Evolutionary conservation across 371 early-diverging fungal genomes (phyloP), one percentile per base, ranked within the genome.

Genomic region (Rhizomucor miehei): DNA sequence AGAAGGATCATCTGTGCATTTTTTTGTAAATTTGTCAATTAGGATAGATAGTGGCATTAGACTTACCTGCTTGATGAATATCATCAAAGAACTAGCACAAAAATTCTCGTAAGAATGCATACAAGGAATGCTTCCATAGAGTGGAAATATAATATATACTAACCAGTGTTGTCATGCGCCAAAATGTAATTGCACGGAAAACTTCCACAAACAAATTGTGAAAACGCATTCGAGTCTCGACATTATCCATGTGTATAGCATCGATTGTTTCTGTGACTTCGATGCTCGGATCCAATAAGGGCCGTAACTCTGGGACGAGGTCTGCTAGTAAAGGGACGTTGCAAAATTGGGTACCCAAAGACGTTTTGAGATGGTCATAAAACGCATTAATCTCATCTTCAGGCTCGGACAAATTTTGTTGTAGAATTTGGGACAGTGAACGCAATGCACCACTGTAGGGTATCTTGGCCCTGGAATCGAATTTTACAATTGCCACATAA

Each of bases 121-220:
- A n/a, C n/a, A n/a, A n/a, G n/a, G n/a, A n/a, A n/a, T n/a, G n/a
- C n/a, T n/a, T n/a, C n/a, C n/a, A n/a, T 17, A 8, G 23, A 16
- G 19, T 45, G 20, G 23, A 5, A 6, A 10, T 13, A 29, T 24
- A 39, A 6, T 25, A 14, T 35, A 17, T 29, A 16, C 68, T 60
- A 66, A 74, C 74, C 60, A 76, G 47, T 16, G 77, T 76, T n/a
- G 73, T 57, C 73, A 73, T 76, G 29, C 65, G 63, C 69, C 73
- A 73, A 38, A 65, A 69, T 6, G 77, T 48, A 12, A 76, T 48
- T 6, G 71, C 65, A 5, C 73, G 58, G 46, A 73, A 72, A 0
- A 76, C 71, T 52, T 76, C 65, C 6, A 73, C 58, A 61, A 73
- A 76, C 9, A 71, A 44, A 44, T 57, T 68, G 40, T 76, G 77